phyloP scores from a whole-genome alignment of 208 protist genomes.

The Trypanosoma mega region DNA sequence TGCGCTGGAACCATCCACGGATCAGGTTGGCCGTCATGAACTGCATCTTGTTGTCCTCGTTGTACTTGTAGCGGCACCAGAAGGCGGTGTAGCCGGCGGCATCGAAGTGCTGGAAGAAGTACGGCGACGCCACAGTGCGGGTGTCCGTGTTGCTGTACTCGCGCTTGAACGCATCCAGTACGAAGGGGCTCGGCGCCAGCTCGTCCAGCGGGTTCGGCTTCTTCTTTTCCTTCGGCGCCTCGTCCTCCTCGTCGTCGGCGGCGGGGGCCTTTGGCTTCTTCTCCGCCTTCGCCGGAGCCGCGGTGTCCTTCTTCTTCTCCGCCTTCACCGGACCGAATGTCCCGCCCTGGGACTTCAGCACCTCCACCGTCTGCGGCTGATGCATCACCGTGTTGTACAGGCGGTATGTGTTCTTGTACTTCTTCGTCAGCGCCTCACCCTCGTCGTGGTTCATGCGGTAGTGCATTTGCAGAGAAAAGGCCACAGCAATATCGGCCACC shows the following conservation, averaged over 20 bases:
- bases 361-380: constrained; percentile 64
- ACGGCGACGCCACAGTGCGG: constrained; percentile 62
- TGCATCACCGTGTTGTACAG: constrained; percentile 82
- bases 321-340: constrained; percentile 41
- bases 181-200: constrained; percentile 47
- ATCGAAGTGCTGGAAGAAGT: constrained; percentile 72
- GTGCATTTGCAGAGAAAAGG: constrained; percentile 56
- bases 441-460: constrained; percentile 44
- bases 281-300: constrained; percentile 25
- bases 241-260: constrained; percentile 45
- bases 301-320: constrained; percentile 27
- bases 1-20: constrained; percentile 84
- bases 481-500: constrained; percentile 71
- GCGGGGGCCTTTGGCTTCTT: constrained; percentile 1
- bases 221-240: constrained; percentile 53
- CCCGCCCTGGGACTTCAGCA: constrained; percentile 48
- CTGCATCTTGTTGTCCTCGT: constrained; percentile 78
- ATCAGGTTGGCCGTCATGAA: constrained; percentile 87
- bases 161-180: constrained; percentile 75
- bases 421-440: constrained; percentile 50
- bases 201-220: constrained; percentile 68
- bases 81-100: constrained; percentile 67
- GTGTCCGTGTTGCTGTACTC: constrained; percentile 82
- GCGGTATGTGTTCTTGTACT: constrained; percentile 62
- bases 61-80: constrained; percentile 82